Evolutionary conservation across 2,329 filamentous ascomycete genomes (phyloP).

Genomic region (Sphaerulina populicola): DNA sequence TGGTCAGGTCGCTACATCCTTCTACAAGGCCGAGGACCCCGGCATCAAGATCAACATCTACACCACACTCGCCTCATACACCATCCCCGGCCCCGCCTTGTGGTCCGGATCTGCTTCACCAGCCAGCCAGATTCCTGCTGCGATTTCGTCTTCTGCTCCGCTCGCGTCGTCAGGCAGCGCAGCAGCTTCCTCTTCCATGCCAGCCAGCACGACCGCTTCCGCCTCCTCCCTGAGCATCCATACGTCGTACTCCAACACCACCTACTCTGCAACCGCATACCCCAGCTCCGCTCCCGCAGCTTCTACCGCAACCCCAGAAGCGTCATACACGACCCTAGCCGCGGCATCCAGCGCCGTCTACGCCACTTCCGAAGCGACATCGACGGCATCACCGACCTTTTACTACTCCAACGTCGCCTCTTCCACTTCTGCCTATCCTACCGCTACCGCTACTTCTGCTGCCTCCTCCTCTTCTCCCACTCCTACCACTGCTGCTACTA

Average conservation of each 20-base stretch:
- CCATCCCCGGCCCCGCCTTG: conserved; percentile 45
- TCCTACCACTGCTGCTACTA: not conserved
- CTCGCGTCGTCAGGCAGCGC: conserved; percentile 1
- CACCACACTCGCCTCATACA: conserved; percentile 39
- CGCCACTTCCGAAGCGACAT: conserved; percentile 2
- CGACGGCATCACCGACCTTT: not conserved
- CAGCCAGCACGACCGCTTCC: conserved; percentile 6
- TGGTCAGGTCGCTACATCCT: conserved; percentile 45
- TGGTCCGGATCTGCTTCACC: conserved; percentile 11
- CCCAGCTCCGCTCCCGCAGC: not conserved
- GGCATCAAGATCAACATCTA: conserved; percentile 56
- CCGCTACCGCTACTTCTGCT: conserved; percentile 3
- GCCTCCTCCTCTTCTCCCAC: not conserved
- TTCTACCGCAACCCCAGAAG: not conserved
- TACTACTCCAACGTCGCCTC: not conserved
- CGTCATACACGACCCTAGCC: conserved; percentile 2
- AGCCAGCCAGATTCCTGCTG: not conserved
- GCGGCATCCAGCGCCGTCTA: not conserved
- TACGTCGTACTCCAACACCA: not conserved
- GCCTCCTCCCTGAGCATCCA: not conserved
- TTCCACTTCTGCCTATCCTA: not conserved
- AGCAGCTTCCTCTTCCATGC: not conserved
- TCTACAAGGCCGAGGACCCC: conserved; percentile 51
- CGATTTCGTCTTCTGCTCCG: not conserved
- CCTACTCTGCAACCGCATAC: not conserved